Base-by-base conservation (phyloP, 352 stramenopile species). In the Phytophthora sp. region DNA sequence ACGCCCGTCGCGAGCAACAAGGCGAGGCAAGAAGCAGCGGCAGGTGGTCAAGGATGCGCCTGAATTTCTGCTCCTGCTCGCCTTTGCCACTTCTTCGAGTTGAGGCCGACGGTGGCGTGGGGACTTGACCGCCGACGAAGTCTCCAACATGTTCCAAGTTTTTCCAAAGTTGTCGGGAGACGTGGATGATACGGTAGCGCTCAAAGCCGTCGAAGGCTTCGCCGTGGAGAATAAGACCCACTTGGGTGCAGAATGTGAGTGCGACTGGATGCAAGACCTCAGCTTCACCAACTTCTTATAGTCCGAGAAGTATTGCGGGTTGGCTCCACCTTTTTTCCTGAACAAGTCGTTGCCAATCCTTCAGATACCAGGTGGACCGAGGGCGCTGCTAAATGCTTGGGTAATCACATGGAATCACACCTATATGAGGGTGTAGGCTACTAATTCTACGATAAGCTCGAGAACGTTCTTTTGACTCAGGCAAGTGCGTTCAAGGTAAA, bases 161-260 rank as follows among this genome's bases (percentile, higher is more conserved):
- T 32, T 51, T 32, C 27, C 38, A 17, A 12, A 26, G 13, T n/a
- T 41, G 20, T 41, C 34, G 6, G 15, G 20, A 34, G 39, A 34
- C 27, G 43, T 52, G 17, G 9, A 42, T 6, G 13, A 44, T 28
- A 26, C 18, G 5, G 5, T 50, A 8, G 11, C 27, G 30, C 21
- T 52, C 5, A 42, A 51, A 10, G 39, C 38, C 9, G 26, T 60
- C 23, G 21, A 52, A 15, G 10, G 8, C 6, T 52, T 60, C 20
- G 52, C 38, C 7, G 27, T 51, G 28, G 52, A 60, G 24, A 60
- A 60, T 15, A 43, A 60, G 28, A 30, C 38, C 7, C 52, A 60
- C 39, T 18, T 60, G 28, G 38, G 52, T 12, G 10, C 28, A 7
- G 11, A 24, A 9, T 60, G 52, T 23, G n/a, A 31, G 15, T 60